Conservation (phyloP, 495 filamentous ascomycete genomes). For the Glonium stellatum region DNA sequence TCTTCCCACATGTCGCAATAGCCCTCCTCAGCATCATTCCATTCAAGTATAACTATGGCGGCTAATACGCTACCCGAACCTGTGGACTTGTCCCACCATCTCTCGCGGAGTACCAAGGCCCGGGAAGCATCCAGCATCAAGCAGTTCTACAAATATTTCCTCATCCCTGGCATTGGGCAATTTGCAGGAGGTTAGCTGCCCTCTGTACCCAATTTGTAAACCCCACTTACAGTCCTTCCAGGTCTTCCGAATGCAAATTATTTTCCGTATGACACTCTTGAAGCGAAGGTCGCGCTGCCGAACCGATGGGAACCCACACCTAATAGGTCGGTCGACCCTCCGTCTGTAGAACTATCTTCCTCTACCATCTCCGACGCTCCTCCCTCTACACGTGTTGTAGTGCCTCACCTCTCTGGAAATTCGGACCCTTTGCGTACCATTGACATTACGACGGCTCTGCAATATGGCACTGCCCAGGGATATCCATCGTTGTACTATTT, state of each 20-base stretch:
- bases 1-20: slow-evolving; percentile 7
- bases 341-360: slow-evolving; percentile 25
- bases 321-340: slow-evolving; percentile 46
- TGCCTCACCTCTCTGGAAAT: slow-evolving; percentile 59
- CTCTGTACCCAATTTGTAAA: background rate
- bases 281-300: slow-evolving; percentile 67
- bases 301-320: slow-evolving; percentile 64
- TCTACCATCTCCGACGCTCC: slow-evolving; percentile 28
- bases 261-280: slow-evolving; percentile 88
- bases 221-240: slow-evolving; percentile 30
- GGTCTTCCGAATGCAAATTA: slow-evolving; percentile 71
- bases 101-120: slow-evolving; percentile 57
- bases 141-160: slow-evolving; percentile 75
- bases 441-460: slow-evolving; percentile 72
- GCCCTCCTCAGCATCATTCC: background rate
- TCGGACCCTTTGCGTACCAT: slow-evolving; percentile 56
- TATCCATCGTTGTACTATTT: slow-evolving; percentile 69
- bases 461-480: slow-evolving; percentile 75
- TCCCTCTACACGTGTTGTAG: slow-evolving; percentile 48
- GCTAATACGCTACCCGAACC: slow-evolving; percentile 38
- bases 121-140: slow-evolving; percentile 63
- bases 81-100: slow-evolving; percentile 73
- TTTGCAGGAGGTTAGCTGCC: slow-evolving; percentile 65
- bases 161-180: slow-evolving; percentile 73
- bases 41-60: background rate